Conservation (phyloP, 192 early-diverging fungal species). For the Jimgerdemannia flammicorona region DNA sequence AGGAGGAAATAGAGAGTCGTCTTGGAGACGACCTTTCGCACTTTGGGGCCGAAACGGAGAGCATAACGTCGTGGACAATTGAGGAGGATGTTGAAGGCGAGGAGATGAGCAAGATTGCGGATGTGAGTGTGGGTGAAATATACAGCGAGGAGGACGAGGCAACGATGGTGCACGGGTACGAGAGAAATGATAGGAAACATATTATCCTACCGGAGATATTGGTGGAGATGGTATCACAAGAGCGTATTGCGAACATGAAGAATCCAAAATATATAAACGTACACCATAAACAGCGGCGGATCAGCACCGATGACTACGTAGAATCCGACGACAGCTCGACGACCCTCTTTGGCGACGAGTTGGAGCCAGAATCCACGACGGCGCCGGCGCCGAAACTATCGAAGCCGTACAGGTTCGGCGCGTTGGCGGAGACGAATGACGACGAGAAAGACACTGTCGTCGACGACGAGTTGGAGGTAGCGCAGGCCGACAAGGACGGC, state of each 20-base stretch:
- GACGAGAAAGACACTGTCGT: not conserved
- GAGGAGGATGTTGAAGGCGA: not conserved
- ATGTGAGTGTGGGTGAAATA: not conserved
- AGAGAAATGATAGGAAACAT: not conserved
- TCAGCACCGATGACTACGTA: too few species aligned
- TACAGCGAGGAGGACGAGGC: not conserved
- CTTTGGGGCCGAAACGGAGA: not conserved
- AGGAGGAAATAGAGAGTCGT: not conserved
- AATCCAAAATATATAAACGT: not conserved
- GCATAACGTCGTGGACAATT: not conserved
- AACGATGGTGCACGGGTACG: not conserved
- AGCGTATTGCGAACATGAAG: not conserved
- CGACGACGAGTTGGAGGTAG: not conserved
- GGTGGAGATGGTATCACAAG: not conserved
- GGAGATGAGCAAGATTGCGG: not conserved
- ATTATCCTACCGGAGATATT: not conserved
- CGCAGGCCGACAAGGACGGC: not conserved
- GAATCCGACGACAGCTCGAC: too few species aligned
- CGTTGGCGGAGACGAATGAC: too few species aligned
- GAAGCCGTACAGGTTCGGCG: too few species aligned
- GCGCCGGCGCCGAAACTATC: too few species aligned
- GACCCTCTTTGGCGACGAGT: too few species aligned
- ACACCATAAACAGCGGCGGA: not conserved
- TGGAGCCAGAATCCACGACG: too few species aligned
- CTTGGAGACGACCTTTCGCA: not conserved